Evolutionary conservation across 176 grass and related monocot genomes (phyloP).

Genomic region (Aegilops speltoides): DNA sequence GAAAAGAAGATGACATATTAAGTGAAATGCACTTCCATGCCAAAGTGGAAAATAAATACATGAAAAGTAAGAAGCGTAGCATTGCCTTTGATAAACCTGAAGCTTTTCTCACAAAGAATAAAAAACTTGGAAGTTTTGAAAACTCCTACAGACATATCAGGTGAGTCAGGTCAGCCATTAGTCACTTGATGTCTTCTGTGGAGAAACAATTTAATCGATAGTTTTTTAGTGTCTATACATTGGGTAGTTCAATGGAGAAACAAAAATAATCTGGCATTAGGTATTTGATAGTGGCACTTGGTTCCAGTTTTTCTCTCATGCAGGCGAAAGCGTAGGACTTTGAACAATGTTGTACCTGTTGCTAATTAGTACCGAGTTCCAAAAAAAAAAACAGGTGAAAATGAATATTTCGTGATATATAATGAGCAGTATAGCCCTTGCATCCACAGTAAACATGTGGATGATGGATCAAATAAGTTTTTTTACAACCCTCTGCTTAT

Average conservation of each 20-base stretch:
- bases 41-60: background rate
- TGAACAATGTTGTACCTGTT: background rate
- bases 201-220: background rate
- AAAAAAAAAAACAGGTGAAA: background rate
- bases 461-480: background rate
- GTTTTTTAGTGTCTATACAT: background rate
- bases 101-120: background rate
- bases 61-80: background rate
- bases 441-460: conserved; percentile 2
- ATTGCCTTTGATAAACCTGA: conserved; percentile 7
- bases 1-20: background rate
- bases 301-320: background rate
- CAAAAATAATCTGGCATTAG: background rate
- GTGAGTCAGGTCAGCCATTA: background rate
- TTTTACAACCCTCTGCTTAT: background rate
- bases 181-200: background rate
- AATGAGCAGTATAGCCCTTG: background rate
- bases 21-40: background rate
- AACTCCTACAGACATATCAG: background rate
- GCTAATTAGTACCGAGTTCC: background rate
- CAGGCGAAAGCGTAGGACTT: background rate
- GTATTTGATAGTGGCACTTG: background rate
- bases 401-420: background rate
- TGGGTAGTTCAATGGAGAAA: background rate
- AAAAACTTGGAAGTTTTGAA: background rate